phyloP scores from a whole-genome alignment of 768 basidiomycete species.

The Cytidiella melzeri region DNA sequence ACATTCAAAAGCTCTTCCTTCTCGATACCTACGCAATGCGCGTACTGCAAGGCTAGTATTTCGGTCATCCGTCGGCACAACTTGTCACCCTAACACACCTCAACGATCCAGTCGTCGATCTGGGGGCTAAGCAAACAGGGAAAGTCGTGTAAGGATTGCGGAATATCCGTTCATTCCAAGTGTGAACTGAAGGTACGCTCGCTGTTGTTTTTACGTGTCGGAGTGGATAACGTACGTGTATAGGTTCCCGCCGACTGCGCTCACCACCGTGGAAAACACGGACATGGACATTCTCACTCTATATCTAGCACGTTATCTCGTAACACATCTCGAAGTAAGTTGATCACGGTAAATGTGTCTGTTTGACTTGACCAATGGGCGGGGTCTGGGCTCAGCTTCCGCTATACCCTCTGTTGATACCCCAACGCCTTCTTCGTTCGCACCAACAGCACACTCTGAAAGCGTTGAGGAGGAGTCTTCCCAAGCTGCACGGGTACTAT shows the following conservation, averaged over 20 bases:
- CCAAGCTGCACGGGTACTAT: conserved; percentile 57
- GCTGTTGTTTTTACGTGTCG: neutral
- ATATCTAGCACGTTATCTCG: conserved; percentile 29
- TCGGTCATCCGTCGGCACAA: neutral
- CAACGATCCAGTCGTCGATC: conserved; percentile 70
- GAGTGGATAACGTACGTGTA: conserved; percentile 2
- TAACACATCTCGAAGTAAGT: conserved; percentile 23
- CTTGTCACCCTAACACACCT: neutral
- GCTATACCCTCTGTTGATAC: conserved; percentile 15
- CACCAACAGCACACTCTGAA: conserved; percentile 24
- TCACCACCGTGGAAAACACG: conserved; percentile 21
- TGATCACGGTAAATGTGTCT: no score
- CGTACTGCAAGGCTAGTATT: conserved; percentile 64
- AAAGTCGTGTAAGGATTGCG: conserved; percentile 75
- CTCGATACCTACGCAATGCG: conserved; percentile 78
- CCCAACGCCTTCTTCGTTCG: conserved; percentile 55
- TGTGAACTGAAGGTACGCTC: conserved; percentile 76
- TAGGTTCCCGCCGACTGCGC: conserved; percentile 74
- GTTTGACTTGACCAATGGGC: neutral
- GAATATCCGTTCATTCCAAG: conserved; percentile 74
- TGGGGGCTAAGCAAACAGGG: conserved; percentile 88
- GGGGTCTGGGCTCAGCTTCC: conserved; percentile 9
- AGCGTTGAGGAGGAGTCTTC: conserved; percentile 34
- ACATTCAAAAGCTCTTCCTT: conserved; percentile 82
- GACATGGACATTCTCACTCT: conserved; percentile 17